Percentiles rank a stretch among this genome's conserved stretches.
phyloP scores from a whole-genome alignment of 768 basidiomycete genomes.

The Myochromella boudieri region DNA sequence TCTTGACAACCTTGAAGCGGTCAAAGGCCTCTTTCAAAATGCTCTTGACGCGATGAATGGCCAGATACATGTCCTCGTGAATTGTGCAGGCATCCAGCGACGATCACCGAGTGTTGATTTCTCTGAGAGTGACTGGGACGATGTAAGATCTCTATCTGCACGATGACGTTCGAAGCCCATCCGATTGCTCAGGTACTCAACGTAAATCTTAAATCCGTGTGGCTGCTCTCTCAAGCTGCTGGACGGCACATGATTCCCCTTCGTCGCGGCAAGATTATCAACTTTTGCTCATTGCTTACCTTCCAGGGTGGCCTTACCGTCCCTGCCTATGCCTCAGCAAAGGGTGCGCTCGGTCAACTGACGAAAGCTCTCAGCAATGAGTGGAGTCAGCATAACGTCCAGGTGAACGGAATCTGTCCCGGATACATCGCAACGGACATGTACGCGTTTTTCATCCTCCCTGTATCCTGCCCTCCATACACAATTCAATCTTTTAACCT shows the following conservation, averaged over 20 bases:
- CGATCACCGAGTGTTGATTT: slow-evolving; percentile 61
- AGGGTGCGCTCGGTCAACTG: slow-evolving; percentile 82
- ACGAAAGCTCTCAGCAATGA: slow-evolving; percentile 93
- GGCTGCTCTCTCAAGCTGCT: slow-evolving; percentile 83
- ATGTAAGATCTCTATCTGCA: slow-evolving; percentile 37
- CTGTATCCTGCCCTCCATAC: slow-evolving; percentile 11
- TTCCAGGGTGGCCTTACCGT: slow-evolving; percentile 72
- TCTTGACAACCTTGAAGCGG: slow-evolving; percentile 38
- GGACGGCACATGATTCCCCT: slow-evolving; percentile 85
- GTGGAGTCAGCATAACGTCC: slow-evolving; percentile 86
- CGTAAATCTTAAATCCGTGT: slow-evolving; percentile 86
- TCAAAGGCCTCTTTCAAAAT: slow-evolving; percentile 39
- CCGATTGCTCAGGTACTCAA: slow-evolving; percentile 61
- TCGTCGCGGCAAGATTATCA: slow-evolving; percentile 69
- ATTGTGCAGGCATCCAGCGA: slow-evolving; percentile 68
- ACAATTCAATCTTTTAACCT: neutral
- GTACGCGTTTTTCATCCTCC: slow-evolving; percentile 34
- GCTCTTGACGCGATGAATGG: slow-evolving; percentile 40
- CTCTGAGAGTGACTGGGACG: slow-evolving; percentile 67
- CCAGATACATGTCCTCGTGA: slow-evolving; percentile 61
- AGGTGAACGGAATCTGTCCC: slow-evolving; percentile 87
- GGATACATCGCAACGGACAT: slow-evolving; percentile 91
- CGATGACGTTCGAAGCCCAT: too few species aligned
- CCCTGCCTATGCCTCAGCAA: slow-evolving; percentile 90
- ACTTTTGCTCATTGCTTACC: slow-evolving; percentile 62